phyloP scores from a whole-genome alignment of 1,284 basidiomycete genomes.

The Lentinus polychrous region DNA sequence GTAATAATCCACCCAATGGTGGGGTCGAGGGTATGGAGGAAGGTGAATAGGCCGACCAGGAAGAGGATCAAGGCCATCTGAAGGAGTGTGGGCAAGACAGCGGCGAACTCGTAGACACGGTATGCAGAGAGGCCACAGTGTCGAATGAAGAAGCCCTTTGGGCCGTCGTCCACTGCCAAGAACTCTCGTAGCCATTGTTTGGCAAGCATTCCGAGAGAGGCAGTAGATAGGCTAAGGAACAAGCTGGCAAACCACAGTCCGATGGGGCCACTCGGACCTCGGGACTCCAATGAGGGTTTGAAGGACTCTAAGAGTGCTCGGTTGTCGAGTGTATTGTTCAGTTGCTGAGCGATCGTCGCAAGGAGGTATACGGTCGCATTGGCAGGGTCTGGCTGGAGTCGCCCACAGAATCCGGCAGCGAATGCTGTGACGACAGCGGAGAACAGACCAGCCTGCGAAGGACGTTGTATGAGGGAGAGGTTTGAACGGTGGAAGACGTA shows the following conservation, averaged over 20 bases:
- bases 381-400: not conserved
- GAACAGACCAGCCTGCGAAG: slow-evolving; percentile 3
- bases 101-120: slow-evolving; percentile 1
- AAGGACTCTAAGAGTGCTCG: not conserved
- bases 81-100: slow-evolving; percentile 2
- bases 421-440: slow-evolving; percentile 3
- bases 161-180: slow-evolving; percentile 3
- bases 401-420: not conserved
- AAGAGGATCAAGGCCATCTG: slow-evolving; percentile 6
- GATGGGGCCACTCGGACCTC: not conserved
- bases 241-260: slow-evolving; percentile 7
- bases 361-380: slow-evolving; percentile 3
- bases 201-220: slow-evolving; percentile 3
- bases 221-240: slow-evolving; percentile 3
- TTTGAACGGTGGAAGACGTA: not conserved
- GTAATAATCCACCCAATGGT: slow-evolving; percentile 1
- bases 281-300: not conserved
- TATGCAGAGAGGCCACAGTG: not conserved
- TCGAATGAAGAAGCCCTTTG: not conserved
- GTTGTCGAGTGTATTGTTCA: not conserved
- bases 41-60: slow-evolving; percentile 1
- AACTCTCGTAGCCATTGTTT: slow-evolving; percentile 8
- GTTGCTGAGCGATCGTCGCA: not conserved
- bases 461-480: not conserved
- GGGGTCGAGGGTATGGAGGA: slow-evolving; percentile 3